phyloP scores from a whole-genome alignment of 331 rosid genomes.

The Acacia pycnantha region DNA sequence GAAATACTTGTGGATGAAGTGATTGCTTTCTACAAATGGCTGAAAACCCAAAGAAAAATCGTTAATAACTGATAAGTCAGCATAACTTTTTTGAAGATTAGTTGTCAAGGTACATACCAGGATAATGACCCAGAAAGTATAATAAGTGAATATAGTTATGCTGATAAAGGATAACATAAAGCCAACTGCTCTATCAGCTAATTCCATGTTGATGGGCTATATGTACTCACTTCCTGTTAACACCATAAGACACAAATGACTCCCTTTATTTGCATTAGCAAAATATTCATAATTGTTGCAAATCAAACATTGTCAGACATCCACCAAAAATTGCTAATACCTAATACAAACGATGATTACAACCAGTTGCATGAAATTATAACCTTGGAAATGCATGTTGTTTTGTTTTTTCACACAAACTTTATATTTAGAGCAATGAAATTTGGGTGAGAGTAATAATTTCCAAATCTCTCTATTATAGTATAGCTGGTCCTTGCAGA shows the following conservation, averaged over 20 bases:
- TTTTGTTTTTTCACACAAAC: neutral
- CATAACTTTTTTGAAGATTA: neutral
- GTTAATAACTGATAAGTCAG: neutral
- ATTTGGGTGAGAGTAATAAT: neutral
- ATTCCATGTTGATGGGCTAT: constrained; percentile 56
- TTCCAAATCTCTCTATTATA: neutral
- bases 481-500: neutral
- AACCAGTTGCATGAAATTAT: constrained; percentile 1
- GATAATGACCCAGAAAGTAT: constrained; percentile 92
- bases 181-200: constrained; percentile 86
- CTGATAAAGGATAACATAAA: constrained; percentile 67
- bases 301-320: constrained; percentile 8
- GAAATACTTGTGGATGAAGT: constrained; percentile 82
- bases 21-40: constrained; percentile 95
- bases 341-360: neutral
- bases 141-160: constrained; percentile 78
- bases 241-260: constrained; percentile 22
- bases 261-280: neutral
- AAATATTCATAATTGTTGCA: neutral
- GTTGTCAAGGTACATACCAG: constrained; percentile 54
- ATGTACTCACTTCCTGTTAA: constrained; percentile 37
- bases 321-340: constrained; percentile 6
- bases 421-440: neutral
- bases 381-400: neutral
- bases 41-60: constrained; percentile 45